These are phyloP conservation scores for Nicotiana tabacum DNA, from an alignment of 257 asterid genomes.

Conservation along the genomic window DNA sequence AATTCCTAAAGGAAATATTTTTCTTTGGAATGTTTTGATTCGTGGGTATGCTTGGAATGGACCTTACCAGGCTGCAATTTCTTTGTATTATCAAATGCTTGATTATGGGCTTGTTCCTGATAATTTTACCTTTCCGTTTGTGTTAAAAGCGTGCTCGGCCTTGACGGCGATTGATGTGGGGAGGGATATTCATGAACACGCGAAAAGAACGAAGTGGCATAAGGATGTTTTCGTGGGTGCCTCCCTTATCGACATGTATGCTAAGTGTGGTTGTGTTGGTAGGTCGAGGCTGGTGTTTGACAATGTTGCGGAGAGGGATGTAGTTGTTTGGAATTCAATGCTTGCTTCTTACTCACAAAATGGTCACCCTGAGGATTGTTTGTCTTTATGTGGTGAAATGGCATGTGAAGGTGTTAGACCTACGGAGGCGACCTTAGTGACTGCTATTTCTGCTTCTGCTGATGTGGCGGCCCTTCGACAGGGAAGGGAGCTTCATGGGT, in stretches of 20 bases:
- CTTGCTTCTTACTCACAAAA: slow-evolving; percentile 52
- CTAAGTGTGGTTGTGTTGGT: slow-evolving; percentile 44
- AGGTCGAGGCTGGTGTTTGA: slow-evolving; percentile 44
- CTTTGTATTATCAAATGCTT: slow-evolving; percentile 36
- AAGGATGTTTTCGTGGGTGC: slow-evolving; percentile 58
- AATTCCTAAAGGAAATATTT: slow-evolving; percentile 47
- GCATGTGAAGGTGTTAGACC: slow-evolving; percentile 30
- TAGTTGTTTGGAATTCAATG: slow-evolving; percentile 62
- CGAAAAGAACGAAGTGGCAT: slow-evolving; percentile 38
- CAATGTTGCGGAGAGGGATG: slow-evolving; percentile 39
- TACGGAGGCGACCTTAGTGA: slow-evolving; percentile 51
- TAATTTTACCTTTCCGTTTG: slow-evolving; percentile 53
- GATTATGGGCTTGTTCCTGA: slow-evolving; percentile 47
- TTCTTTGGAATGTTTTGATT: slow-evolving; percentile 60
- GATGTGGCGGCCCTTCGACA: slow-evolving; percentile 35
- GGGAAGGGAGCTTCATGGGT: slow-evolving; percentile 60
- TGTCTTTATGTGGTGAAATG: slow-evolving; percentile 46
- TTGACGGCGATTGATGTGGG: slow-evolving; percentile 40
- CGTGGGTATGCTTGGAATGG: slow-evolving; percentile 70
- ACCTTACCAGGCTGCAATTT: slow-evolving; percentile 39
- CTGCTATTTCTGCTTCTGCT: slow-evolving; percentile 50
- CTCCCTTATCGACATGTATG: slow-evolving; percentile 60
- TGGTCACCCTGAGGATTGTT: slow-evolving; percentile 45
- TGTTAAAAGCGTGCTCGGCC: slow-evolving; percentile 54
- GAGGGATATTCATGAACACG: slow-evolving; percentile 38